phyloP scores from a whole-genome alignment of 192 early-diverging fungal genomes.

The Haplosporangium gracile region DNA sequence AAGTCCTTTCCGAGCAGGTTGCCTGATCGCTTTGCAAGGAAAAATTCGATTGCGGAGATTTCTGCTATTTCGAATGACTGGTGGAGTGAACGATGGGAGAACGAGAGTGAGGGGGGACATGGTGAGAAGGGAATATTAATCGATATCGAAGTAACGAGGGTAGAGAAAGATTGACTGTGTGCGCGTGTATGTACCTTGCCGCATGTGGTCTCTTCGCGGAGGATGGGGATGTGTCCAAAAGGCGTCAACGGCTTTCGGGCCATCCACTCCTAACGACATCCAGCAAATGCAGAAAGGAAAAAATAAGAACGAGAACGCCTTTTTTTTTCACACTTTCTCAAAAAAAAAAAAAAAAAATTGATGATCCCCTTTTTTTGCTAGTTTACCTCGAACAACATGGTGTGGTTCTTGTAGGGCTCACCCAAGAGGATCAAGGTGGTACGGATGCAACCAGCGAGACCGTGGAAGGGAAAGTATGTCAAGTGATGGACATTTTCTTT shows the following conservation, averaged over 20 bases:
- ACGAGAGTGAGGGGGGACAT: too few species aligned
- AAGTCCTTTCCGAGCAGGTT: constrained; percentile 20
- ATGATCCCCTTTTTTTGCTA: background rate
- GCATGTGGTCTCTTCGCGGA: constrained; percentile 45
- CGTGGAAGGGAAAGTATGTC: constrained; percentile 47
- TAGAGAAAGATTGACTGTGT: too few species aligned
- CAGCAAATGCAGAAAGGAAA: background rate
- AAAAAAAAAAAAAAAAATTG: background rate
- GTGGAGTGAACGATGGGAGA: background rate
- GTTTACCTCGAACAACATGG: constrained; percentile 10
- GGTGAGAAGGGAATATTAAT: too few species aligned
- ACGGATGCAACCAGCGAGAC: constrained; percentile 30
- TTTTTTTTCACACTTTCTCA: too few species aligned
- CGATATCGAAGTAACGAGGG: too few species aligned
- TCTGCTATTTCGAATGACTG: constrained; percentile 37
- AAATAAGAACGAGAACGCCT: too few species aligned
- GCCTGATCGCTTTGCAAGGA: constrained; percentile 16
- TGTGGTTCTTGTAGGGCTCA: constrained; percentile 28
- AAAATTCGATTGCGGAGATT: constrained; percentile 26
- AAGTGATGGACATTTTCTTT: constrained; percentile 36
- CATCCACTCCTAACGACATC: constrained; percentile 50
- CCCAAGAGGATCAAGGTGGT: constrained; percentile 11
- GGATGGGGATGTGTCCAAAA: constrained; percentile 63
- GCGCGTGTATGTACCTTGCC: constrained; percentile 15
- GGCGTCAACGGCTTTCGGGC: constrained; percentile 58